A percentile compares a stretch with the other conserved stretches of the same genome.
These are phyloP conservation scores for Quercus phellos DNA, from an alignment of 331 rosid species.

Conservation along the genomic window DNA sequence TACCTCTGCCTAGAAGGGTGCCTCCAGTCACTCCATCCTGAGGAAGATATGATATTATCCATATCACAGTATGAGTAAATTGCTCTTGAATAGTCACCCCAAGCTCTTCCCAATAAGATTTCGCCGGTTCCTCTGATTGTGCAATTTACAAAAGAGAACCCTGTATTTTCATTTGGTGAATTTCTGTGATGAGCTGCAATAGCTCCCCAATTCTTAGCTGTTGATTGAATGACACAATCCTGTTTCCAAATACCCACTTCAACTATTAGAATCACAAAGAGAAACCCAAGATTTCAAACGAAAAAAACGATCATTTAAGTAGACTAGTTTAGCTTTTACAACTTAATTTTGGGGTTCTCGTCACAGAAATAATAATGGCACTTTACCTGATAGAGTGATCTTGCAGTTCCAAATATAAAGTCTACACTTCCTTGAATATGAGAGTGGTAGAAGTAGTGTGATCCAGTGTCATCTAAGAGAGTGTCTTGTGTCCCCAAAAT, in stretches of 20 bases:
- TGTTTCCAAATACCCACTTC: constrained; percentile 16
- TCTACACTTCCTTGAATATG: constrained; percentile 72
- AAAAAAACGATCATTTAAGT: background rate
- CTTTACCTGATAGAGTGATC: constrained; percentile 68
- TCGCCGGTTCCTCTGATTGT: constrained; percentile 56
- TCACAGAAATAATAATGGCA: background rate
- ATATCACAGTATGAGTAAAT: constrained; percentile 63
- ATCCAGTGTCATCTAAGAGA: constrained; percentile 72
- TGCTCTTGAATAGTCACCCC: constrained; percentile 76
- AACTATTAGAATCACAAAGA: constrained; percentile 9
- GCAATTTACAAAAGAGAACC: constrained; percentile 78
- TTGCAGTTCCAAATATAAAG: constrained; percentile 72
- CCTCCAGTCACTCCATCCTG: constrained; percentile 81
- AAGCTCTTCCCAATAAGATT: constrained; percentile 77
- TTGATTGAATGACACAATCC: constrained; percentile 62
- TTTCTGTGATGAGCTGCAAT: constrained; percentile 85
- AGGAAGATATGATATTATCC: constrained; percentile 49
- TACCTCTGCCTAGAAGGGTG: constrained; percentile 62
- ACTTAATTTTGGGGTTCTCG: background rate
- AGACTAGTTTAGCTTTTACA: background rate
- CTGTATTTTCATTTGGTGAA: constrained; percentile 42
- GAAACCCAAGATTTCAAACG: background rate
- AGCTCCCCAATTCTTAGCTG: constrained; percentile 61
- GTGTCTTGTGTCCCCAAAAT: constrained; percentile 81
- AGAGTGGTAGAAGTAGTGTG: constrained; percentile 62